Evolutionary conservation across 2,329 filamentous ascomycete genomes (phyloP).

Genomic region (Tolypocladium capitatum): DNA sequence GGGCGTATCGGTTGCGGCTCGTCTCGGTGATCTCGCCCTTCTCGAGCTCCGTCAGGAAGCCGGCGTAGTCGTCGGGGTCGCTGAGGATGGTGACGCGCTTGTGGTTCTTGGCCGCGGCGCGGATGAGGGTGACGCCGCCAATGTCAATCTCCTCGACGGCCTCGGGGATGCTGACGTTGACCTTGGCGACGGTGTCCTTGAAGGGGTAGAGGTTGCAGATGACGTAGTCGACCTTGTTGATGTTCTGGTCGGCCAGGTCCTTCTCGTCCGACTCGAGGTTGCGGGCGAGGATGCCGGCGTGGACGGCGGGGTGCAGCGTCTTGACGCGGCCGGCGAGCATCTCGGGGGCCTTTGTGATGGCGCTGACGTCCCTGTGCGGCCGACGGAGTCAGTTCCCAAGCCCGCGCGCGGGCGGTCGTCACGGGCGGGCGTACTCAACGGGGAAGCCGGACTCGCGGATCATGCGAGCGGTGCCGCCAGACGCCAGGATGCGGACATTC

Average conservation of each 20-base stretch:
- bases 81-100: conserved; percentile 88
- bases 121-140: conserved; percentile 89
- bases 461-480: conserved; percentile 89
- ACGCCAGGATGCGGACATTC: conserved; percentile 85
- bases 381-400: not conserved
- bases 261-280: conserved; percentile 93
- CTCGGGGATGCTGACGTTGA: conserved; percentile 92
- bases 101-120: conserved; percentile 97
- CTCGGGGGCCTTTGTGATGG: conserved; percentile 92
- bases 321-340: conserved; percentile 81
- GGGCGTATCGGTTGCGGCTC: conserved; percentile 76
- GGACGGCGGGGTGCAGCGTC: conserved; percentile 90
- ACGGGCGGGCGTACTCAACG: conserved; percentile 57
- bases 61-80: conserved; percentile 84
- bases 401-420: too few species aligned
- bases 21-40: conserved; percentile 73
- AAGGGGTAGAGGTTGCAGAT: conserved; percentile 99
- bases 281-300: conserved; percentile 82
- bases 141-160: conserved; percentile 99
- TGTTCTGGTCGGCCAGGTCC: conserved; percentile 88
- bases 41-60: conserved; percentile 84
- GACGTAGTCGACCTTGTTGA: conserved; percentile 88
- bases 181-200: conserved; percentile 94
- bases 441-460: conserved; percentile 92
- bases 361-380: conserved; percentile 69